phyloP scores from a whole-genome alignment of 495 filamentous ascomycete species.

The Daldinia caldariorum region DNA sequence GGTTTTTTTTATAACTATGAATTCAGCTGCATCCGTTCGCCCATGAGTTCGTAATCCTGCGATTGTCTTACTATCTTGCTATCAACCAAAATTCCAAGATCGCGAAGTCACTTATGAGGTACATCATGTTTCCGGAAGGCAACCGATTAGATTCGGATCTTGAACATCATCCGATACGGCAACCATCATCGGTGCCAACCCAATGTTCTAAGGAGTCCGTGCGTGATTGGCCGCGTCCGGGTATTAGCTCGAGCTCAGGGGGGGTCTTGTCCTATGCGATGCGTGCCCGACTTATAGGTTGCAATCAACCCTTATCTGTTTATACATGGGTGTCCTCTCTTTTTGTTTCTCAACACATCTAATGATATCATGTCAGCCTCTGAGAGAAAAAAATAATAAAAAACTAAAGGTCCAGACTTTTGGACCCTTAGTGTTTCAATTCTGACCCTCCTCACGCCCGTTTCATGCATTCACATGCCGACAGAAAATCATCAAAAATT shows the following conservation, averaged over 20 bases:
- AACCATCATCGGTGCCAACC: constrained; percentile 20
- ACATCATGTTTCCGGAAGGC: neutral
- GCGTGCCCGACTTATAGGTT: constrained; percentile 6
- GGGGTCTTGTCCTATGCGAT: constrained; percentile 2
- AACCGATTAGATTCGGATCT: constrained; percentile 34
- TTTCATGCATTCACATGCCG: constrained; percentile 34
- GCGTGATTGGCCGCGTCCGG: constrained; percentile 19
- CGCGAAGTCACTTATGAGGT: neutral
- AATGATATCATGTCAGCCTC: constrained; percentile 33
- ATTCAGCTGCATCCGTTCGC: neutral
- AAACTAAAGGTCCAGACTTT: constrained; percentile 21
- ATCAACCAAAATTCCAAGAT: neutral
- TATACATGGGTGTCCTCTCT: constrained; percentile 3
- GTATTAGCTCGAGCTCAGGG: constrained; percentile 15
- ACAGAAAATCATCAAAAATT: constrained; percentile 32
- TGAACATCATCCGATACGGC: constrained; percentile 42
- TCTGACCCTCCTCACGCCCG: neutral
- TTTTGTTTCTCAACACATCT: constrained; percentile 4
- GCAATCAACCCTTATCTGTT: constrained; percentile 27
- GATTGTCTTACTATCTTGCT: too few relatives aligned
- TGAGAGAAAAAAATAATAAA: constrained; percentile 7
- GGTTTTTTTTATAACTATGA: neutral
- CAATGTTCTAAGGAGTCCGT: neutral
- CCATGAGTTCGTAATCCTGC: too few relatives aligned
- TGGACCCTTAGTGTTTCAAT: constrained; percentile 36